Conservation (phyloP, 331 rosid species). For the Malus hybrid region DNA sequence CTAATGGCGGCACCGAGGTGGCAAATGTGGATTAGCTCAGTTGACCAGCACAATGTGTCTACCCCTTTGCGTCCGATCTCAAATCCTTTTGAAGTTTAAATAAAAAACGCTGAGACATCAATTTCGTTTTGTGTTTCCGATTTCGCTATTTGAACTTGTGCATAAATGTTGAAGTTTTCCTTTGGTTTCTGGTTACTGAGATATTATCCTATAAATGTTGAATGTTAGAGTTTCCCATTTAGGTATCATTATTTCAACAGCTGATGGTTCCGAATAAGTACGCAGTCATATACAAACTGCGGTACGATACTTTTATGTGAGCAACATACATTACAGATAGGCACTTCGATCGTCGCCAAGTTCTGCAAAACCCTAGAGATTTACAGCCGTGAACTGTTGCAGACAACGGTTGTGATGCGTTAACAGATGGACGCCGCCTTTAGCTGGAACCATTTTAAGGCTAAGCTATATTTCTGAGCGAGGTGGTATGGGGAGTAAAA, state of each 20-base stretch:
- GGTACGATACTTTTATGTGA: background rate
- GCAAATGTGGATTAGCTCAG: too few relatives aligned
- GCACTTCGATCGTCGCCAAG: background rate
- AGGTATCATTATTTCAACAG: background rate
- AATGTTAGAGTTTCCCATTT: too few relatives aligned
- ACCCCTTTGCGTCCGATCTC: too few relatives aligned
- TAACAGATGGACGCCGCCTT: background rate
- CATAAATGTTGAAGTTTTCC: too few relatives aligned
- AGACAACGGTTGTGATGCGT: background rate
- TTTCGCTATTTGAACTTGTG: background rate
- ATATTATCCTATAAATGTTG: background rate
- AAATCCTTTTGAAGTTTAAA: too few relatives aligned
- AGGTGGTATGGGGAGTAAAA: constrained; percentile 40
- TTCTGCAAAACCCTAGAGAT: background rate
- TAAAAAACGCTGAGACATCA: too few relatives aligned
- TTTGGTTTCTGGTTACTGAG: background rate
- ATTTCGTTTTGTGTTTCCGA: background rate
- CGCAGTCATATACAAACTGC: background rate
- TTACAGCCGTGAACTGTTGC: background rate
- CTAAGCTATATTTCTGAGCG: constrained; percentile 31
- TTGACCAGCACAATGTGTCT: too few relatives aligned
- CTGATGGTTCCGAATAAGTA: background rate
- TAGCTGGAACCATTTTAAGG: background rate
- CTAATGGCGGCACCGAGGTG: background rate
- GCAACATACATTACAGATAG: background rate